Base-by-base conservation (phyloP, 2,329 filamentous ascomycete genomes). In the Aspergillus ochraceus region DNA sequence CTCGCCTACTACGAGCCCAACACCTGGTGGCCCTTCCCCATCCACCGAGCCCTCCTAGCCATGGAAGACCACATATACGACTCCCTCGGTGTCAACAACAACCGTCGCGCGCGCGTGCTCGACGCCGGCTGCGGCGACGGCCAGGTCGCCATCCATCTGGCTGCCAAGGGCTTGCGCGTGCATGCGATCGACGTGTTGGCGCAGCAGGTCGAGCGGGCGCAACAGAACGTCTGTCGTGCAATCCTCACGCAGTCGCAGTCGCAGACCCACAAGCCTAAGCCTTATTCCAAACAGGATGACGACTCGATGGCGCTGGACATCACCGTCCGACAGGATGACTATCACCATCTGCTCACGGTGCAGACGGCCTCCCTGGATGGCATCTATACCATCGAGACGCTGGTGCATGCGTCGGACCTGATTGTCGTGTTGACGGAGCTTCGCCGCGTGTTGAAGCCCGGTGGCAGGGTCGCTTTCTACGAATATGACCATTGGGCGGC, bases 71-170 rank as follows among this genome's bases (percentile, higher is more conserved):
- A 80, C 60, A 69, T 85, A 9, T 72, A 74, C 60, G 66, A 69
- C 19, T 70, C 68, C 1, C 65, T 84, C 10, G 11, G 66, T 82
- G 32, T 29, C 26, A 29, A 29, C 12, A 4, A 12, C 0, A 69
- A 73, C 4, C 53, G 64, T 4, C 79, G 80, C 5, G 70, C 79
- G 0, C 67, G 66, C 12, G 77, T 84, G 0, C 73, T 85, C 6
- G 83, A 86, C 63, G 82, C 82, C 1, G 82, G 83, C 14, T 82
- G 80, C 61, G 83, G 83, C 1, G 75, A 77, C 1, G 82, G 77
- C n/a, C 74, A 80, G 60, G 82, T 84, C 12, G 81, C 83, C 1
- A 70, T 82, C 5, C 73, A 75, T 65, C 74, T 85, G 74, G 82
- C 81, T 5, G 57, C 69, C 24, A 71, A 69, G 9, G 77, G 78